Conservation (phyloP, 2,329 filamentous ascomycete species). For the Ophiostoma sp. region DNA sequence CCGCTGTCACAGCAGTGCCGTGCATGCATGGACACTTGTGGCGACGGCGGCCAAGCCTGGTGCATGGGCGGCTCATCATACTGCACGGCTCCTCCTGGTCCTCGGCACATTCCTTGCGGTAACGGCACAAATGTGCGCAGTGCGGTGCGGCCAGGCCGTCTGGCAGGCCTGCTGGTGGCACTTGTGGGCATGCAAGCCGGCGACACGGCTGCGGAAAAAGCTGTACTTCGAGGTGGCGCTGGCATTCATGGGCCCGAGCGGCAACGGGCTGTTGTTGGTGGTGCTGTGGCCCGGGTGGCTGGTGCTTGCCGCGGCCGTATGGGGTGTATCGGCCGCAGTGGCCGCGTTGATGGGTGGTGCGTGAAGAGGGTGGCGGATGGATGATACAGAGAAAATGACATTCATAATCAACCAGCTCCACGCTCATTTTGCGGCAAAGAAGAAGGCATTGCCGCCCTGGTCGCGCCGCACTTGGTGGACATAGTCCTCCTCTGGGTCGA, state of each 20-base stretch:
- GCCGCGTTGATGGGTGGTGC: background rate
- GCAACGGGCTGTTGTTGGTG: constrained; percentile 50
- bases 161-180: constrained; percentile 17
- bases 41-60: background rate
- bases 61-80: background rate
- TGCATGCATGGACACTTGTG: background rate
- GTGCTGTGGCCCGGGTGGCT: constrained; percentile 61
- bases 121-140: background rate
- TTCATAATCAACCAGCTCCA: background rate
- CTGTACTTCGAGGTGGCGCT: constrained; percentile 51
- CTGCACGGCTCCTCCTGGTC: background rate
- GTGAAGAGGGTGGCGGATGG: background rate
- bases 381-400: background rate
- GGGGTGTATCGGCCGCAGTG: constrained; percentile 44
- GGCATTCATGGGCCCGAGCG: constrained; percentile 52
- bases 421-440: constrained; percentile 60
- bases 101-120: background rate
- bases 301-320: constrained; percentile 43
- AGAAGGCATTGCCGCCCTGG: constrained; percentile 87
- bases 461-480: constrained; percentile 76
- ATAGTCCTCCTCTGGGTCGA: constrained; percentile 87
- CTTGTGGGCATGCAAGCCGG: constrained; percentile 19
- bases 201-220: constrained; percentile 29
- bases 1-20: constrained; percentile 20
- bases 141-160: background rate